Evolutionary conservation across 2,329 filamentous ascomycete genomes (phyloP).

Genomic region (Colletotrichum spinosum): DNA sequence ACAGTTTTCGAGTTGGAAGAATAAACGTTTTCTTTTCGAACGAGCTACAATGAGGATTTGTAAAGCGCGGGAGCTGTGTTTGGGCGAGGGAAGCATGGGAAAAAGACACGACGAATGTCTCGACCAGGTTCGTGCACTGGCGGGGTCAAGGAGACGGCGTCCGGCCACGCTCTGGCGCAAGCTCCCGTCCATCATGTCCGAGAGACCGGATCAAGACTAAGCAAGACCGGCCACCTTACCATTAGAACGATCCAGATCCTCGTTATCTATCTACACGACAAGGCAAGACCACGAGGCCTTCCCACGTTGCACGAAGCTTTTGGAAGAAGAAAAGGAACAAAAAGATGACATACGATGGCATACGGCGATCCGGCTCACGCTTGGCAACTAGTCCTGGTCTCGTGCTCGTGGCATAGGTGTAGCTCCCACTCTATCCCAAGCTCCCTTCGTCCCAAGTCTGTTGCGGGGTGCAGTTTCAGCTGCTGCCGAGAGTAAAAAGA

Average conservation of each 20-base stretch:
- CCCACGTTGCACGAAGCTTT: not conserved
- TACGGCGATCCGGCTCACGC: too few species aligned
- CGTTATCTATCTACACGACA: too few species aligned
- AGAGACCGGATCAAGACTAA: constrained; percentile 31
- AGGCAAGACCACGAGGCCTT: too few species aligned
- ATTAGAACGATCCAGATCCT: not conserved
- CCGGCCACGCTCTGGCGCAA: constrained; percentile 27
- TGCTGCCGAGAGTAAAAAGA: constrained; percentile 7
- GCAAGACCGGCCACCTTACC: not conserved
- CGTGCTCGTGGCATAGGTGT: too few species aligned
- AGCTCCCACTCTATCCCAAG: too few species aligned
- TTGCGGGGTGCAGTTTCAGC: constrained; percentile 30
- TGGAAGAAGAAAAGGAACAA: not conserved
- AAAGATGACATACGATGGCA: constrained; percentile 15
- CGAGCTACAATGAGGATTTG: not conserved
- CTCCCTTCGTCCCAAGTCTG: constrained; percentile 24
- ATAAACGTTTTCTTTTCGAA: too few species aligned
- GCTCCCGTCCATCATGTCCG: not conserved
- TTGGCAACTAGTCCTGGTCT: too few species aligned
- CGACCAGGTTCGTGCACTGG: constrained; percentile 23
- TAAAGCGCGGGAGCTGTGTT: not conserved
- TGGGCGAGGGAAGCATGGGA: too few species aligned
- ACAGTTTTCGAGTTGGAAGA: too few species aligned
- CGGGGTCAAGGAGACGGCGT: constrained; percentile 18
- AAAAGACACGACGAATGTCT: constrained; percentile 1